A percentile compares a stretch with the other conserved stretches of the same genome.
These are phyloP conservation scores for Hortaea sp. DNA, from an alignment of 2,329 filamentous ascomycete species.

Conservation along the genomic window DNA sequence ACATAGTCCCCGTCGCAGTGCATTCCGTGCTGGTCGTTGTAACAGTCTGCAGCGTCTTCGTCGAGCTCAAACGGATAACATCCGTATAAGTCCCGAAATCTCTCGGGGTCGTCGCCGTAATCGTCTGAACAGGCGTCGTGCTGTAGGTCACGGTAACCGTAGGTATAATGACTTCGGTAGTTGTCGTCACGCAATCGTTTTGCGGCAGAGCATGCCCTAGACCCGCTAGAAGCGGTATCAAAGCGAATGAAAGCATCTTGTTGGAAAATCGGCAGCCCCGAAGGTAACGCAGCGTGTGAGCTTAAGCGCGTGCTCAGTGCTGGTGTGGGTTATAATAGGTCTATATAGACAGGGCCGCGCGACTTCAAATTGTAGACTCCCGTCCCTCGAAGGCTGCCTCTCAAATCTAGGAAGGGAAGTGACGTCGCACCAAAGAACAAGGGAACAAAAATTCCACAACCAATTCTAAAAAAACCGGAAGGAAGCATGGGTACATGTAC, in stretches of 20 bases:
- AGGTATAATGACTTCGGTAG: conserved; percentile 18
- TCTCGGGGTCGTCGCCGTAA: conserved; percentile 13
- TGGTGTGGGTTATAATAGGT: too few relatives aligned
- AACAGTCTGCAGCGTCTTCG: conserved; percentile 19
- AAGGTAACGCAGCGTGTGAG: too few relatives aligned
- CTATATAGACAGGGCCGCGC: too few relatives aligned
- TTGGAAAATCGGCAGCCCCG: too few relatives aligned
- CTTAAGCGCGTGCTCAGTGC: too few relatives aligned
- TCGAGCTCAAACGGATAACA: conserved; percentile 14
- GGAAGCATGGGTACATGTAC: too few relatives aligned
- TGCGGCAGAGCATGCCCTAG: conserved; percentile 15
- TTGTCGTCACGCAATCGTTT: conserved; percentile 16
- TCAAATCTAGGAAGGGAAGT: too few relatives aligned
- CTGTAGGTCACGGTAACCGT: conserved; percentile 21
- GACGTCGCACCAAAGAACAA: too few relatives aligned
- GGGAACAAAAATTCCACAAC: too few relatives aligned
- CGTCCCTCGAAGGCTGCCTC: too few relatives aligned
- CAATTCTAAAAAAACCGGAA: too few relatives aligned
- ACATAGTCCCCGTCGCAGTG: conserved; percentile 14
- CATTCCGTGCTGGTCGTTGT: conserved; percentile 17
- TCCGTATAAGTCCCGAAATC: conserved; percentile 22
- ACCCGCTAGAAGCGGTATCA: conserved; percentile 11
- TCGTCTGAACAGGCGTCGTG: conserved; percentile 16
- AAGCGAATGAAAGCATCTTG: not conserved
- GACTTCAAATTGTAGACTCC: too few relatives aligned